Evolutionary conservation across 306 rosid genomes (phyloP), one percentile per base, ranked within the genome.

Genomic region (Adenanthera pavonina): DNA sequence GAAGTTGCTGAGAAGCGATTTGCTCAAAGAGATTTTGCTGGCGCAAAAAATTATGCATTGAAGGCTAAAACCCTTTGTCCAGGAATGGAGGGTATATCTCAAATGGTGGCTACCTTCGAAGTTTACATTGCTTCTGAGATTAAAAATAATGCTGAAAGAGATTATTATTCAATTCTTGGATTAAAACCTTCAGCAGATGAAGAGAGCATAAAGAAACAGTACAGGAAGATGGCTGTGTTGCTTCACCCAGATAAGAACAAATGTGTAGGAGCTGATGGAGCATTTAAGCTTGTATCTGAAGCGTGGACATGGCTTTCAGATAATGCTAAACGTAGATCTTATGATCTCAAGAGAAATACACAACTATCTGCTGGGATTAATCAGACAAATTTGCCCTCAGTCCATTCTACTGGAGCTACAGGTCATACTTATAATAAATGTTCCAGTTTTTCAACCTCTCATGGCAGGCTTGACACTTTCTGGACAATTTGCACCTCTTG

Each of bases 401-500:
- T 69, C 78, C 90, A 88, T 53, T 62, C 86, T 69, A 56, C 89
- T 48, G 90, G 86, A 69, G 84, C 84, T 77, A 14, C 88, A 14
- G 80, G 83, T 78, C 86, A 82, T 69, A 33, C 34, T 10, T 59
- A 60, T 30, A 82, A 83, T 80, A 89, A 80, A 67, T 82, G 85
- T 68, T 74, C 90, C 78, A 87, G 79, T 77, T 35, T 82, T 8
- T 36, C 89, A 0, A 69, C 76, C 25, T 81, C 94, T 64, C 90
- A 80, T 49, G 47, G 85, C 72, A 82, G 85, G 77, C 88, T 81
- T n/a, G 95, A 91, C 78, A 91, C 95, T 78, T 91, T 91, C 86
- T 91, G 95, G 95, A 91, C 95, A 2, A 90, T 91, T 69, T 91
- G 95, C 87, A 91, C 95, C 20, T 87, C 95, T 19, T 89, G 95